Evolutionary conservation across 306 rosid species (phyloP).

Genomic region (cucumber (Cucumis sativus)): DNA sequence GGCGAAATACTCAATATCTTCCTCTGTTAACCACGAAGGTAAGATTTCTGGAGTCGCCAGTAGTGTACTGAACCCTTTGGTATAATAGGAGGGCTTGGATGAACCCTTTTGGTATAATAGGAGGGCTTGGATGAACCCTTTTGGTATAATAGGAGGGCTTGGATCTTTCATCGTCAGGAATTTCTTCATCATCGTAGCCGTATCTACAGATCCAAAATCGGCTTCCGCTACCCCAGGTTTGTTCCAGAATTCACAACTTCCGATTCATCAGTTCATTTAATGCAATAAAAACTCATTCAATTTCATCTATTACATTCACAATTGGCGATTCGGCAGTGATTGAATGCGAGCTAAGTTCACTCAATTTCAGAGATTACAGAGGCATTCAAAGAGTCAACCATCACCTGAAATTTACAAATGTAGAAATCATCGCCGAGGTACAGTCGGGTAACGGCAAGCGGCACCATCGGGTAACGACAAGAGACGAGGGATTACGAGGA

Average conservation of each 20-base stretch:
- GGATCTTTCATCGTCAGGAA: slow-evolving; percentile 37
- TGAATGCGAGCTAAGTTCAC: background rate
- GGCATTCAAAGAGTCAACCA: background rate
- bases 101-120: slow-evolving; percentile 42
- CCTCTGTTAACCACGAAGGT: slow-evolving; percentile 74
- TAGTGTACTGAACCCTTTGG: slow-evolving; percentile 39
- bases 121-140: slow-evolving; percentile 52
- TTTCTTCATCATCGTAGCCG: slow-evolving; percentile 15
- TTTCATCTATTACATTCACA: background rate
- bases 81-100: slow-evolving; percentile 31
- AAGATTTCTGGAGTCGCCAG: slow-evolving; percentile 18
- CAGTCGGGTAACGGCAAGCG: background rate
- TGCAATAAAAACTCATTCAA: background rate
- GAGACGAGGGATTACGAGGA: background rate
- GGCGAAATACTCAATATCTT: slow-evolving; percentile 44
- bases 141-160: slow-evolving; percentile 32
- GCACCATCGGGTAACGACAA: background rate
- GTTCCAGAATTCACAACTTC: background rate
- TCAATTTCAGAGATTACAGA: background rate
- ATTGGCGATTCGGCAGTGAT: background rate
- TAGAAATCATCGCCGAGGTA: background rate
- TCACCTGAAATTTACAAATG: background rate
- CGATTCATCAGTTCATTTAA: background rate
- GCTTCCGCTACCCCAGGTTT: background rate
- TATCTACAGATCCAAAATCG: background rate